Conservation (phyloP, 1,139 yeast genomes). For the Insectozyma bohioensis region DNA sequence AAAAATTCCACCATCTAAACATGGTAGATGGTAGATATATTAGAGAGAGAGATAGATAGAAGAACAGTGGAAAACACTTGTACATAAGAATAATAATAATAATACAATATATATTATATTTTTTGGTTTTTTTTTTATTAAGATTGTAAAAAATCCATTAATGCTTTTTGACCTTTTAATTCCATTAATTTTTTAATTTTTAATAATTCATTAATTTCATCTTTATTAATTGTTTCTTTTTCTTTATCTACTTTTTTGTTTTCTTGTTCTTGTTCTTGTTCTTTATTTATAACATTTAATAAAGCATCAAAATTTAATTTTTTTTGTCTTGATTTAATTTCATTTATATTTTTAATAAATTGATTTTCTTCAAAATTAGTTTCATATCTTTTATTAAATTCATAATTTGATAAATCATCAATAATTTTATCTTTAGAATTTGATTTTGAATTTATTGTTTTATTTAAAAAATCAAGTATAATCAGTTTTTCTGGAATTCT, state of each 20-base stretch:
- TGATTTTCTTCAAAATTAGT: constrained; percentile 23
- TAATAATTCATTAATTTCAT: constrained; percentile 53
- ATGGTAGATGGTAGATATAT: constrained; percentile 1
- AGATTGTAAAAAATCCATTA: constrained; percentile 56
- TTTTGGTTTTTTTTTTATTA: background rate
- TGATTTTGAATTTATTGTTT: too few relatives aligned
- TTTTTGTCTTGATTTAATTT: constrained; percentile 16
- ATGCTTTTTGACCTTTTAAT: constrained; percentile 65
- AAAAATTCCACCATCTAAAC: constrained; percentile 6
- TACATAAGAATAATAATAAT: constrained; percentile 2
- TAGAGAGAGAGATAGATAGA: background rate
- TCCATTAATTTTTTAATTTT: constrained; percentile 62
- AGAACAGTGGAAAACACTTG: constrained; percentile 3
- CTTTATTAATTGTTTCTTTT: constrained; percentile 5
- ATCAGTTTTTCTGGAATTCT: constrained; percentile 73
- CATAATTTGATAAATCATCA: constrained; percentile 24
- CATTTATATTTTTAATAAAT: constrained; percentile 25
- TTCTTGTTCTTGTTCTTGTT: constrained; percentile 26
- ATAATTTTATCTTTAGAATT: constrained; percentile 34
- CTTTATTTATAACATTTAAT: constrained; percentile 20
- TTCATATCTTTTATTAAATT: constrained; percentile 21
- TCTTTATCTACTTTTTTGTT: constrained; percentile 6
- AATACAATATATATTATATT: background rate
- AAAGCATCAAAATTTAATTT: constrained; percentile 29
- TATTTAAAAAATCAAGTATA: constrained; percentile 69